Evolutionary conservation across 305 asterid species (phyloP), one percentile per base, ranked within the genome.

Genomic region (Withania somnifera): DNA sequence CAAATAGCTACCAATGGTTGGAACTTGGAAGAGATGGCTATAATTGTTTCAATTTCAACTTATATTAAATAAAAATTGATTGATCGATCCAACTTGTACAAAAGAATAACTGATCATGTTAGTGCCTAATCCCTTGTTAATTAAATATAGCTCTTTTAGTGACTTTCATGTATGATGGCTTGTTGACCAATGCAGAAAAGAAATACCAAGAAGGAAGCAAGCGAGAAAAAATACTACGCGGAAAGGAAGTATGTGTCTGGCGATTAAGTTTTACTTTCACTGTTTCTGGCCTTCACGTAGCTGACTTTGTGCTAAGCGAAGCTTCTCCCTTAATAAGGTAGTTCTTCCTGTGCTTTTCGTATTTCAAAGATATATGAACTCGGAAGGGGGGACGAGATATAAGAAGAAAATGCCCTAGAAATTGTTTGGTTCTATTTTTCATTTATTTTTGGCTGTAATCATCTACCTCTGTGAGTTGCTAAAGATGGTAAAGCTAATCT

Each of bases 161-260:
- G 8, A 47, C 42, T 73, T 75, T 9, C 61, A 47, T 75, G 61
- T 15, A 75, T 50, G 79, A 38, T 58, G 42, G 79, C 68, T 78
- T 58, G 58, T 26, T 11, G 13, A 4, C 78, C 69, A 64, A 28
- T 84, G 81, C 95, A 95, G 99, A 91, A 91, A 88, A 95, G 97
- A 22, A 95, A 95, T 57, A 94, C 95, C 26, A 95, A 90, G 92
- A 95, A 95, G 85, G 93, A 90, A 91, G 97, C 91, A 11, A 93
- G 97, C 7, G 98, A 94, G 86, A 92, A 93, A 93, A 94, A 90
- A 83, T 95, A 91, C 69, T 95, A 94, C 8, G 90, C 87, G 5
- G 90, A 92, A 86, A 94, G 91, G 92, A 91, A 89, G 75, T 93
- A 90, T 22, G 93, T 95, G 5, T 86, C 90, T 0, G 92, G 93